Evolutionary conservation across 345 rosid genomes (phyloP), one percentile per base, ranked within the genome.

Genomic region (Moricandia arvensis): DNA sequence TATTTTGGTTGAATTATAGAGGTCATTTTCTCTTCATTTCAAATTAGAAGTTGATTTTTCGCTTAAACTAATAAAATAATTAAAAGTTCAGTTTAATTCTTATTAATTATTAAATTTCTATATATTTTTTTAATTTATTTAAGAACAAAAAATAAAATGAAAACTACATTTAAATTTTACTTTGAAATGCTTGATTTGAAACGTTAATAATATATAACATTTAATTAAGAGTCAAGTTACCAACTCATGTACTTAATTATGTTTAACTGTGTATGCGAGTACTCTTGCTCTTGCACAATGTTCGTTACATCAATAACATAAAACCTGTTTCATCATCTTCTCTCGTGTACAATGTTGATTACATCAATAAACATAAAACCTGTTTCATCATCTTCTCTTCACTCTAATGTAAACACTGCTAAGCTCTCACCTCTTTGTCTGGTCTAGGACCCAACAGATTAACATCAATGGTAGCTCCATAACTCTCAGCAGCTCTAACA

Each of bases 401-500:
- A 41, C 3, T 41, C 27, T 69, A 37, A 7, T 58, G 37, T 24
- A 69, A 35, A 3, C 10, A 37, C 26, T 30, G 34, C 47, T 76
- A 63, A 15, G 69, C 83, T 64, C 75, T 84, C 72, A 81, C 80
- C 78, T 49, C 79, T 69, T 64, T 83, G 12, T 87, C 79, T 16
- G 95, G 96, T 51, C 91, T 80, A 47, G 93, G 88, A 72, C 98
- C 96, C 75, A 94, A 61, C 15, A 83, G 58, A 58, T 85, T 81
- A 66, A 84, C 65, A 83, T 91, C 92, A 65, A 85, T 78, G 11
- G 84, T 83, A 33, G 91, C 95, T 72, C 86, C 88, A 41, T 76
- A 69, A 27, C 2, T 83, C 55, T 90, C 84, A 54, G 90, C 85
- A 47, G 88, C 86, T 31, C 16, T 30, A 11, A 86, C 66, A 21